Conservation (phyloP, 768 basidiomycete species). For the Tulasnella calospora region DNA sequence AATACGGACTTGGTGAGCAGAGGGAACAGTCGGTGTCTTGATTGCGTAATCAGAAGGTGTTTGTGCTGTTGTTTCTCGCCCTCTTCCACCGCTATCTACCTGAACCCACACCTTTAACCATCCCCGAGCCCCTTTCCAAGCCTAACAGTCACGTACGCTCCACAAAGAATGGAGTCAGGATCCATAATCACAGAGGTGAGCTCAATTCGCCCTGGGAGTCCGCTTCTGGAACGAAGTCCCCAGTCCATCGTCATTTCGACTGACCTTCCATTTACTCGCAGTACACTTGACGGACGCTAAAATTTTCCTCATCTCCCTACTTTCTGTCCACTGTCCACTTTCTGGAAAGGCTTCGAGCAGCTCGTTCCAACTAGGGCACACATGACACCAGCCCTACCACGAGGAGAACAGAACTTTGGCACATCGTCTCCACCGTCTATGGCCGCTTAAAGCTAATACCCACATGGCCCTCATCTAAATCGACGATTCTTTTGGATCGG, state of each 20-base stretch:
- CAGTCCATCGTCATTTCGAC: neutral
- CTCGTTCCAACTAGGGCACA: neutral
- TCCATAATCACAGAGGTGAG: no score
- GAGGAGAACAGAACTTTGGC: no score
- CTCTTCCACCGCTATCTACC: neutral
- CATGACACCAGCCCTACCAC: neutral
- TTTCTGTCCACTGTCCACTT: neutral
- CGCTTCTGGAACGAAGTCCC: no score
- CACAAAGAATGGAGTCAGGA: no score
- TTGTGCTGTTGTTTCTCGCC: neutral
- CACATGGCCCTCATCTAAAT: no score
- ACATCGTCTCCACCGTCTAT: no score
- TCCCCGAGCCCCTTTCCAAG: no score
- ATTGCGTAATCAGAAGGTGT: neutral
- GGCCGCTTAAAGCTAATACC: no score
- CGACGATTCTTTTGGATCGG: no score
- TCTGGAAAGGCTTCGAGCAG: neutral
- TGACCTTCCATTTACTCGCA: neutral
- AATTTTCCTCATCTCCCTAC: neutral
- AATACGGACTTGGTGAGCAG: neutral
- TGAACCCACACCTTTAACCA: no score
- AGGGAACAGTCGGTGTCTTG: neutral
- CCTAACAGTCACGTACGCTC: no score
- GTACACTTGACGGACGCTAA: neutral
- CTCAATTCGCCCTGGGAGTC: no score